These are phyloP conservation scores for Sanghuangporus sanghuang DNA, from an alignment of 1,284 basidiomycete species.

Conservation along the genomic window DNA sequence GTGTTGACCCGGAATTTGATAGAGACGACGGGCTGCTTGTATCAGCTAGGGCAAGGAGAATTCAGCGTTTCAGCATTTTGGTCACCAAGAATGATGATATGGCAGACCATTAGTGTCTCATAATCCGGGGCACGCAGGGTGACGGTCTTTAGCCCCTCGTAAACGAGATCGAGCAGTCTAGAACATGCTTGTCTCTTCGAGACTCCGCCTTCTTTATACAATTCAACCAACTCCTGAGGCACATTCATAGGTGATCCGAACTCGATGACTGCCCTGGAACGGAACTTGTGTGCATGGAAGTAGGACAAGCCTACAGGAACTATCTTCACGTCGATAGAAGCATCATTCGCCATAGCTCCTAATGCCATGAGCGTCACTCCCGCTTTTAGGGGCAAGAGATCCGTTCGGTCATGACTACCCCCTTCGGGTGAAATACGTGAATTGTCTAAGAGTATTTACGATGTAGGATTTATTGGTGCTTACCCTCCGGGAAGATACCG, in stretches of 20 bases:
- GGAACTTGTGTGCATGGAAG: conserved; percentile 93
- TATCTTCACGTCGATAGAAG: conserved; percentile 81
- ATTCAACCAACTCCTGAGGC: conserved; percentile 77
- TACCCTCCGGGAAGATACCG: conserved; percentile 96
- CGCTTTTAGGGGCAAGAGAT: conserved; percentile 91
- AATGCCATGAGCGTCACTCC: conserved; percentile 96
- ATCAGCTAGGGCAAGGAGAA: conserved; percentile 56
- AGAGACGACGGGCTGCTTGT: conserved; percentile 92
- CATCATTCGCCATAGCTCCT: conserved; percentile 90
- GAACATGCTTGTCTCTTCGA: conserved; percentile 90
- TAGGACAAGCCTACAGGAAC: conserved; percentile 94
- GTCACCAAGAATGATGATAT: not conserved
- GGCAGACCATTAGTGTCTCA: conserved; percentile 89
- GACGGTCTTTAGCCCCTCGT: conserved; percentile 93
- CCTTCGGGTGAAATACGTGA: conserved; percentile 41
- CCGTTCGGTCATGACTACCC: conserved; percentile 94
- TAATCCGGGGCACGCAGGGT: conserved; percentile 96
- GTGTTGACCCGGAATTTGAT: conserved; percentile 95
- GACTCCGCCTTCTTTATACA: conserved; percentile 87
- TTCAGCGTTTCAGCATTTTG: not conserved
- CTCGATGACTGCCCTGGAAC: conserved; percentile 93
- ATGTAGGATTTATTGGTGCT: conserved; percentile 16
- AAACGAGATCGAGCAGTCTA: conserved; percentile 88
- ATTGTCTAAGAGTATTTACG: conserved; percentile 5
- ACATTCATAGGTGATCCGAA: conserved; percentile 93